These are phyloP conservation scores for Populus ilicifolia DNA, from an alignment of 345 rosid genomes.

Conservation along the genomic window DNA sequence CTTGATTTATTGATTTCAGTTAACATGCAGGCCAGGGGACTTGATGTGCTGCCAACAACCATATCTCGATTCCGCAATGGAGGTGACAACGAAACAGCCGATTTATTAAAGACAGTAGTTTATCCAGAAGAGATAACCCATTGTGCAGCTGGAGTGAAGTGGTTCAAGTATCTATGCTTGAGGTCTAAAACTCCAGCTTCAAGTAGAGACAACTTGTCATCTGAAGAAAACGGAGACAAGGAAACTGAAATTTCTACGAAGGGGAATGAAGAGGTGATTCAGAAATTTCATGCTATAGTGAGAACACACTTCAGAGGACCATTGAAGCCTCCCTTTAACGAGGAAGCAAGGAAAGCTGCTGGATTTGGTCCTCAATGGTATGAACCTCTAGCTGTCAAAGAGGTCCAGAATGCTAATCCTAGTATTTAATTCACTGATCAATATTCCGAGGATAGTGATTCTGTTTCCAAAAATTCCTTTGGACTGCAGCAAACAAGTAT, in stretches of 20 bases:
- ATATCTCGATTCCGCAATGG: constrained; percentile 78
- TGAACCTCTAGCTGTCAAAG: constrained; percentile 77
- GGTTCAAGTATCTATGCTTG: constrained; percentile 76
- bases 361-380: constrained; percentile 88
- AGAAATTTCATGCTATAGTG: constrained; percentile 60
- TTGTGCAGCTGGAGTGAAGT: constrained; percentile 89
- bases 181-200: constrained; percentile 36
- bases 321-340: constrained; percentile 91
- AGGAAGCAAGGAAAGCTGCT: constrained; percentile 82
- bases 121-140: constrained; percentile 93
- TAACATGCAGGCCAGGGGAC: constrained; percentile 79
- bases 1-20: neutral
- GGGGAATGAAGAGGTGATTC: constrained; percentile 47
- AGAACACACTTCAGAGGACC: constrained; percentile 82
- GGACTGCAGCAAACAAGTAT: too few species aligned
- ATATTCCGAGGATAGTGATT: neutral
- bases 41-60: constrained; percentile 83
- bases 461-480: neutral
- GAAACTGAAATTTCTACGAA: constrained; percentile 21
- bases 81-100: constrained; percentile 72
- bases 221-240: constrained; percentile 21
- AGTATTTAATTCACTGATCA: neutral
- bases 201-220: constrained; percentile 9
- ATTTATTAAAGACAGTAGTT: constrained; percentile 61
- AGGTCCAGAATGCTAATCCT: constrained; percentile 7